Conservation (phyloP, 2,329 filamentous ascomycete genomes). For the Lasiodiplodia sp. region DNA sequence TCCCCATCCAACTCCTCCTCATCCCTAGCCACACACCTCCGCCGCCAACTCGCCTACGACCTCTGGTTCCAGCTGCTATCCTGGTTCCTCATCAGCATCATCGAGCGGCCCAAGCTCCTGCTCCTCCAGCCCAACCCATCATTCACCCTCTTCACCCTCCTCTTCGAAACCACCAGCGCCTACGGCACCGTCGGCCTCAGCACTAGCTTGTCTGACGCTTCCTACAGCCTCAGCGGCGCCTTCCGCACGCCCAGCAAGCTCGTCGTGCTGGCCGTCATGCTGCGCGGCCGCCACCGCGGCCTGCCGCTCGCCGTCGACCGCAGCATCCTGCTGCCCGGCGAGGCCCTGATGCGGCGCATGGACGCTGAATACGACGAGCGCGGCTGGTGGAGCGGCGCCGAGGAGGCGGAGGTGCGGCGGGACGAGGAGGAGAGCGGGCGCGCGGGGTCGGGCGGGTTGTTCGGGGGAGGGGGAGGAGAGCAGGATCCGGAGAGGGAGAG, state of each 20-base stretch:
- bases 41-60: slow-evolving; percentile 71
- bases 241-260: slow-evolving; percentile 65
- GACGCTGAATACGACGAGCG: slow-evolving; percentile 38
- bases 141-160: slow-evolving; percentile 42
- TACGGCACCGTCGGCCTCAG: slow-evolving; percentile 70
- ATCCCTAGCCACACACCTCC: slow-evolving; percentile 59
- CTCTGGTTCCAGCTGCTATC: slow-evolving; percentile 71
- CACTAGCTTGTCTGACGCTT: slow-evolving; percentile 57
- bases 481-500: slow-evolving; percentile 12
- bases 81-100: slow-evolving; percentile 65
- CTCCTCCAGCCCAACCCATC: slow-evolving; percentile 32
- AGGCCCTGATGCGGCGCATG: slow-evolving; percentile 45
- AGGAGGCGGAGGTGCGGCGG: slow-evolving; percentile 33
- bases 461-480: not conserved
- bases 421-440: slow-evolving; percentile 23
- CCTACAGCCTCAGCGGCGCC: slow-evolving; percentile 63
- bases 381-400: slow-evolving; percentile 24
- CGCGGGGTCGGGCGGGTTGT: not conserved
- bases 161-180: slow-evolving; percentile 65
- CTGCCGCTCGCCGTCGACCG: slow-evolving; percentile 42
- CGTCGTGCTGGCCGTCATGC: slow-evolving; percentile 64
- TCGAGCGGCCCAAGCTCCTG: slow-evolving; percentile 64
- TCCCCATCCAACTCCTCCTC: not conserved
- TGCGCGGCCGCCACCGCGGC: slow-evolving; percentile 47
- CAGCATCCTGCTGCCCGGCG: slow-evolving; percentile 42